Conservation (phyloP, 306 rosid species). For the Gleditsia sinensis region DNA sequence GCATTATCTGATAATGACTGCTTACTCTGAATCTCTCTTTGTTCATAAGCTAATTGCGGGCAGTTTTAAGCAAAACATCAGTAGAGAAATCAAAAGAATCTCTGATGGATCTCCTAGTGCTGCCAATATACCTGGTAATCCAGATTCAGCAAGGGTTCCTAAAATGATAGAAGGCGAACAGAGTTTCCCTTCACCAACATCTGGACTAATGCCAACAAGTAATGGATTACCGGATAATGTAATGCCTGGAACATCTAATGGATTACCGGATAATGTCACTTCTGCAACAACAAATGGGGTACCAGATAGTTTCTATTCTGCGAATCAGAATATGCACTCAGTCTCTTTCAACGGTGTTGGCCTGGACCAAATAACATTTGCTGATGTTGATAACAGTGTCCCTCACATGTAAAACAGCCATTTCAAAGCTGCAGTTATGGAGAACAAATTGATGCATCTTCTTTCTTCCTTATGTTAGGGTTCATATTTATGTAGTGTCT, state of each 20-base stretch:
- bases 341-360: background rate
- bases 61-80: constrained; percentile 47
- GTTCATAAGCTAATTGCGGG: constrained; percentile 47
- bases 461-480: background rate
- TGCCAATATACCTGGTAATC: background rate
- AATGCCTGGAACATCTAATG: constrained; percentile 6
- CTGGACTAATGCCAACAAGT: constrained; percentile 28
- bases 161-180: constrained; percentile 20
- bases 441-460: background rate
- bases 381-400: constrained; percentile 15
- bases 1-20: too few species aligned
- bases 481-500: background rate
- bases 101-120: background rate
- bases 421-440: background rate
- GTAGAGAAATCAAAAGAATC: constrained; percentile 23
- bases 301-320: background rate
- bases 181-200: constrained; percentile 30
- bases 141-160: constrained; percentile 18
- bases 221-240: constrained; percentile 1
- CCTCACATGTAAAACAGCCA: background rate
- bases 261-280: background rate
- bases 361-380: background rate
- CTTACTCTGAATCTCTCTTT: background rate
- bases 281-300: background rate
- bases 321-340: constrained; percentile 12